phyloP scores from a whole-genome alignment of 495 filamentous ascomycete species.

The Penicillium manginii region DNA sequence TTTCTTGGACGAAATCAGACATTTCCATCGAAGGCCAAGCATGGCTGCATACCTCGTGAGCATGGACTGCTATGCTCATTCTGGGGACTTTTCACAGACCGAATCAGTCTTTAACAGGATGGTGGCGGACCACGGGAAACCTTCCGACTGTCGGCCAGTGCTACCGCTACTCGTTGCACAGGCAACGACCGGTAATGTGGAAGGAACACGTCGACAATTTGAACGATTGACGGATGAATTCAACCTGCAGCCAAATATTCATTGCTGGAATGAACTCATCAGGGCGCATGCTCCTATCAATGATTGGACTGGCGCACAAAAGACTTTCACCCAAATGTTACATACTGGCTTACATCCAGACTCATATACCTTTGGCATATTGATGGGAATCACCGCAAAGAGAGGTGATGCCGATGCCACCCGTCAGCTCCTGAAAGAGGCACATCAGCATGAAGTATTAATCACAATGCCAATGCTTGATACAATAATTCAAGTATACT shows the following conservation, averaged over 20 bases:
- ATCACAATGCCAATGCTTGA: conserved; percentile 60
- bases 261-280: conserved; percentile 78
- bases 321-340: conserved; percentile 61
- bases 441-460: conserved; percentile 45
- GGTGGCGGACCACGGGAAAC: conserved; percentile 40
- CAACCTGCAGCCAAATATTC: conserved; percentile 53
- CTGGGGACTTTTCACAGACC: conserved; percentile 35
- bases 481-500: conserved; percentile 68
- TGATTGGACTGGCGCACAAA: conserved; percentile 66
- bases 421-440: conserved; percentile 62
- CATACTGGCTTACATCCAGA: conserved; percentile 50
- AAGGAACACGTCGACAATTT: conserved; percentile 62
- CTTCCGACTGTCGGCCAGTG: conserved; percentile 36
- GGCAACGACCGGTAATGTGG: conserved; percentile 63
- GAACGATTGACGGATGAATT: conserved; percentile 56
- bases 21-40: conserved; percentile 33
- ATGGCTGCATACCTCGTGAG: conserved; percentile 35
- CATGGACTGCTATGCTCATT: conserved; percentile 34
- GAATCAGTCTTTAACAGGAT: conserved; percentile 38
- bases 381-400: conserved; percentile 73
- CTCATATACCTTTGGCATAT: conserved; percentile 63
- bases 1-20: conserved; percentile 58
- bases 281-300: conserved; percentile 66
- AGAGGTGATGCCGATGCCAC: conserved; percentile 75
- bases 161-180: conserved; percentile 65